Conservation (phyloP, 176 grass and related monocot species). For the Hsuehochloa calcarea region DNA sequence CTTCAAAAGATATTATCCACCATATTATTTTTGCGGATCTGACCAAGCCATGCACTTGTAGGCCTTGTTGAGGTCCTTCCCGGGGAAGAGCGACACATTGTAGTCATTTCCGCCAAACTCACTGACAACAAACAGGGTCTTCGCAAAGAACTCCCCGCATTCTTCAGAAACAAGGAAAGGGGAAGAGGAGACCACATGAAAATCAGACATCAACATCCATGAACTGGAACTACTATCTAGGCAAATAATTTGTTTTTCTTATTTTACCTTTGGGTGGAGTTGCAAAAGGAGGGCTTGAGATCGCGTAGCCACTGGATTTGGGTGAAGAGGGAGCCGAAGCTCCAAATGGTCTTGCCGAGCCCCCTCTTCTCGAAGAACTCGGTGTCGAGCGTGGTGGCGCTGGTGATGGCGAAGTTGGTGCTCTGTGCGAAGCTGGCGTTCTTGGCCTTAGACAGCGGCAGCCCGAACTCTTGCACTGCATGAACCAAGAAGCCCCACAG, state of each 20-base stretch:
- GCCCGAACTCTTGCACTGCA: too few species aligned
- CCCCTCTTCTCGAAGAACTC: constrained; percentile 64
- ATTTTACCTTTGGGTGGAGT: too few species aligned
- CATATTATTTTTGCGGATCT: too few species aligned
- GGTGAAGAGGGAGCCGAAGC: constrained; percentile 64
- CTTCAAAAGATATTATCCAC: too few species aligned
- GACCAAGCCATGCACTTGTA: constrained; percentile 4
- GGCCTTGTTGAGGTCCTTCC: constrained; percentile 68
- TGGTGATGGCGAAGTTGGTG: constrained; percentile 87
- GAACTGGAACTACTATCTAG: too few species aligned
- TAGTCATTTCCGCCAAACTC: constrained; percentile 86
- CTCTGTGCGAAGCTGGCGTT: constrained; percentile 61
- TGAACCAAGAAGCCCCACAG: too few species aligned
- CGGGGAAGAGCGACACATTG: constrained; percentile 57
- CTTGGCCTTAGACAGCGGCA: constrained; percentile 53
- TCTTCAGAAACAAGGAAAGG: too few species aligned
- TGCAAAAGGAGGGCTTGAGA: constrained; percentile 28
- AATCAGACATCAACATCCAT: too few species aligned
- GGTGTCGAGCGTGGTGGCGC: constrained; percentile 70
- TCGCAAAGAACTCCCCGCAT: too few species aligned
- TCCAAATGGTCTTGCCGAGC: constrained; percentile 63
- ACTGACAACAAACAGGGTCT: constrained; percentile 61
- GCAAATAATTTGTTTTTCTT: too few species aligned
- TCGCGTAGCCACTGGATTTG: constrained; percentile 92
- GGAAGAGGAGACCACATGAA: too few species aligned